Percentiles rank a stretch among this genome's conserved stretches.
phyloP scores from a whole-genome alignment of 2,329 filamentous ascomycete species.

The Paramyrothecium sp. region DNA sequence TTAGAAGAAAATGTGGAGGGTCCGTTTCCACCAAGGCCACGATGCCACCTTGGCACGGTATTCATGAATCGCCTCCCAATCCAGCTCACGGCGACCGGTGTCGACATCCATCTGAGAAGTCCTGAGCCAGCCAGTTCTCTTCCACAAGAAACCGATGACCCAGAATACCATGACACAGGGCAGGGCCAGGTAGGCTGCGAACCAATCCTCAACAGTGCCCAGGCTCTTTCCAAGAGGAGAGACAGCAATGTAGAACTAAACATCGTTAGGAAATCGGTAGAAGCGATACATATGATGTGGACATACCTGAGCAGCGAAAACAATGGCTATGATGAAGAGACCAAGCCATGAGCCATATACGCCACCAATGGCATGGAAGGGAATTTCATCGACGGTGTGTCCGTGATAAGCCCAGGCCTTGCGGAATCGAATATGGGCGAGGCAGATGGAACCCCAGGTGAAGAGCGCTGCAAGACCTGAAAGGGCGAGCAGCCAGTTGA shows the following conservation, averaged over 20 bases:
- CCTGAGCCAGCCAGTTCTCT: constrained; percentile 59
- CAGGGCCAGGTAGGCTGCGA: constrained; percentile 53
- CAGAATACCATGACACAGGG: constrained; percentile 57
- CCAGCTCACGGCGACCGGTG: constrained; percentile 61
- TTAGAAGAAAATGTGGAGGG: constrained; percentile 36
- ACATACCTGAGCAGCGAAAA: constrained; percentile 52
- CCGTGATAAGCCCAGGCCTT: constrained; percentile 57
- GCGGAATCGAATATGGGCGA: constrained; percentile 65
- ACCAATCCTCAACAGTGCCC: constrained; percentile 49
- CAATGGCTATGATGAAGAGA: constrained; percentile 53
- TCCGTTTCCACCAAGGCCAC: constrained; percentile 50
- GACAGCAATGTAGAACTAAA: constrained; percentile 47
- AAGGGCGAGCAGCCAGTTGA: constrained; percentile 62
- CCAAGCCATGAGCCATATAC: constrained; percentile 64
- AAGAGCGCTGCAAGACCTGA: constrained; percentile 62
- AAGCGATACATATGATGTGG: not conserved
- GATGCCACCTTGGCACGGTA: constrained; percentile 47
- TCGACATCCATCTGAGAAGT: constrained; percentile 66
- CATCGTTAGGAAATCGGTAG: not conserved
- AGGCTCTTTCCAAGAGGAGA: constrained; percentile 29
- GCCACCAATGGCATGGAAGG: constrained; percentile 60
- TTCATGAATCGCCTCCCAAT: constrained; percentile 63
- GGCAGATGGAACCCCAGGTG: constrained; percentile 63
- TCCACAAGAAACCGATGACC: constrained; percentile 62
- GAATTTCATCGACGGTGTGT: constrained; percentile 64